Conservation (phyloP, 345 rosid species). For the Brassica nigra region DNA sequence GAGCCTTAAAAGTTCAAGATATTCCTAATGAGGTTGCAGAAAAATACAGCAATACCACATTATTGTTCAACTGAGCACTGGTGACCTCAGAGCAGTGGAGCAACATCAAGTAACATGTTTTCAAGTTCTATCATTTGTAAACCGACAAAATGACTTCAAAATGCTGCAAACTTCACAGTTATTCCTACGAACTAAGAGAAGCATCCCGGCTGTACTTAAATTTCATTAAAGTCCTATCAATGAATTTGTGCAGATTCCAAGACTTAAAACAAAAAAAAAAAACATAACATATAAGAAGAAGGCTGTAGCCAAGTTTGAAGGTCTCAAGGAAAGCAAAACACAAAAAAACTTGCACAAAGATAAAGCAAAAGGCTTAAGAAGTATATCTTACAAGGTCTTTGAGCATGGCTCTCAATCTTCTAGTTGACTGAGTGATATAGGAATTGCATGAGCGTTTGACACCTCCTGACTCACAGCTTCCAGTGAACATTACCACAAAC, state of each 20-base stretch:
- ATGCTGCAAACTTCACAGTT: constrained; percentile 1
- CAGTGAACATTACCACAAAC: constrained; percentile 86
- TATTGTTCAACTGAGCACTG: background rate
- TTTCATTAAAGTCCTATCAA: background rate
- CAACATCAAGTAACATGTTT: background rate
- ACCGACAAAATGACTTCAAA: background rate
- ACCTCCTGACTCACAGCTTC: constrained; percentile 47
- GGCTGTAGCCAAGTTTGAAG: constrained; percentile 2
- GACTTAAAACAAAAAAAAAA: background rate
- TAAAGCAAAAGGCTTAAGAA: background rate
- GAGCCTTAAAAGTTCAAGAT: constrained; percentile 3
- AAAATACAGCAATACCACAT: background rate
- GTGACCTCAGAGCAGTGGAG: background rate
- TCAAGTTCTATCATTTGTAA: constrained; percentile 1
- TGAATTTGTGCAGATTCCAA: constrained; percentile 10
- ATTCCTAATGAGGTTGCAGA: background rate
- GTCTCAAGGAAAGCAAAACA: constrained; percentile 13
- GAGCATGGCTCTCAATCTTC: constrained; percentile 73
- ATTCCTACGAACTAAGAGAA: constrained; percentile 1
- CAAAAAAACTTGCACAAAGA: background rate
- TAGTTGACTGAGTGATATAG: constrained; percentile 80
- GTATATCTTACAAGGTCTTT: constrained; percentile 79
- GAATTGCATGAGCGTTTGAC: constrained; percentile 61
- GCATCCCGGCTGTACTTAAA: background rate
- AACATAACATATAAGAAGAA: background rate